phyloP scores from a whole-genome alignment of 2,329 filamentous ascomycete genomes.

The Fusarium globosum region DNA sequence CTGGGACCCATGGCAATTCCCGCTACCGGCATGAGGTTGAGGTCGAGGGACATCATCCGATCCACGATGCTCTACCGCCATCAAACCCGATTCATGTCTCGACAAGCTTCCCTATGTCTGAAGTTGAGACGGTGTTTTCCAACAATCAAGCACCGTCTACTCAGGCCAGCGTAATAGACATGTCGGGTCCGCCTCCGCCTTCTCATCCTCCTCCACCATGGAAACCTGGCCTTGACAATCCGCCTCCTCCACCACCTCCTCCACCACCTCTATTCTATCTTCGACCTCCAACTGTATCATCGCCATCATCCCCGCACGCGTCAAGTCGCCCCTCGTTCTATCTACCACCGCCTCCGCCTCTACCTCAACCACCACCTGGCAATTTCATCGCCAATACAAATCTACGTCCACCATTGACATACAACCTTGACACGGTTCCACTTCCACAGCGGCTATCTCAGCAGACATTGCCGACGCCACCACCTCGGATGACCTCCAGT shows the following conservation, averaged over 20 bases:
- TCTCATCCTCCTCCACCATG: conserved; percentile 23
- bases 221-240: conserved; percentile 6
- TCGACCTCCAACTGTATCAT: conserved; percentile 13
- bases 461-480: conserved; percentile 7
- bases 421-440: conserved; percentile 11
- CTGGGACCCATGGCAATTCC: conserved; percentile 24
- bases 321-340: conserved; percentile 4
- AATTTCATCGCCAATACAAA: conserved; percentile 17
- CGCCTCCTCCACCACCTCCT: background rate
- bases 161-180: conserved; percentile 41
- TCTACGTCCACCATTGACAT: conserved; percentile 16
- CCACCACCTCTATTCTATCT: conserved; percentile 2
- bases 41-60: conserved; percentile 22
- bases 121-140: conserved; percentile 43
- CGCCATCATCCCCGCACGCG: conserved; percentile 4
- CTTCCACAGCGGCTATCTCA: conserved; percentile 7
- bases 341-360: conserved; percentile 22
- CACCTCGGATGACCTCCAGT: background rate
- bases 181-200: conserved; percentile 37
- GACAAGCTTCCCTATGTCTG: conserved; percentile 43
- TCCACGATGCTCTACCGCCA: conserved; percentile 26
- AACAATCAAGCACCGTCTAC: conserved; percentile 46
- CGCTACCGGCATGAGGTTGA: conserved; percentile 5
- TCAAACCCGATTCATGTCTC: conserved; percentile 16
- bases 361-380: conserved; percentile 22